Conservation (phyloP, 2,329 filamentous ascomycete genomes). For the Dichotomopilus funicola region DNA sequence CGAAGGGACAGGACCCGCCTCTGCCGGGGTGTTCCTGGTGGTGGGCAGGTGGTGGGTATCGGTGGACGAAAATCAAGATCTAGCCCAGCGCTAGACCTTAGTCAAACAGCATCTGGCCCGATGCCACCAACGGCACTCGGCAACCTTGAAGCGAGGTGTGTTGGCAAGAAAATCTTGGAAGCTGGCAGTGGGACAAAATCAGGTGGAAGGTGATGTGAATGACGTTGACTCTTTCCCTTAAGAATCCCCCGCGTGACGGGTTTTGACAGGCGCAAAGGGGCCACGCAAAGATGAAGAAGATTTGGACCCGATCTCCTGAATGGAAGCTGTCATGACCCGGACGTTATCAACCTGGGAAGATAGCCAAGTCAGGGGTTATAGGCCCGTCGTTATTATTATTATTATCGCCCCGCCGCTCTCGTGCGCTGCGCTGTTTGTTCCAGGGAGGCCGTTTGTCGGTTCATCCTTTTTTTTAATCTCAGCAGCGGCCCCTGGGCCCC, state of each 20-base stretch:
- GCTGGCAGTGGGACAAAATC: too few species aligned
- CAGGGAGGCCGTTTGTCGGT: background rate
- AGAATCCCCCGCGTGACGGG: too few species aligned
- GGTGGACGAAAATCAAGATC: slow-evolving; percentile 8
- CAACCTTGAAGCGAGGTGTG: background rate
- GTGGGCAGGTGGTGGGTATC: slow-evolving; percentile 1
- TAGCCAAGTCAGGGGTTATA: background rate
- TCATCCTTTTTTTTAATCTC: slow-evolving; percentile 1
- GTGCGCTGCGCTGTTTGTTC: background rate
- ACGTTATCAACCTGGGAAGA: background rate
- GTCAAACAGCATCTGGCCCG: background rate
- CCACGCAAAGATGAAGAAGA: background rate
- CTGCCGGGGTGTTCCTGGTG: background rate
- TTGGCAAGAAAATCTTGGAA: background rate
- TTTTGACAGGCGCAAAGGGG: too few species aligned
- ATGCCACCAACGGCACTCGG: background rate
- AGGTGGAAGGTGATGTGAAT: too few species aligned
- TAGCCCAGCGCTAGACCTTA: slow-evolving; percentile 1
- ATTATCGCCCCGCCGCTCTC: background rate
- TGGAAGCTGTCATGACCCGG: background rate
- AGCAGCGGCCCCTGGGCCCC: slow-evolving; percentile 6
- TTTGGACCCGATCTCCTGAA: background rate
- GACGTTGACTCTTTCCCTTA: too few species aligned
- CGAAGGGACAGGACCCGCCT: slow-evolving; percentile 2
- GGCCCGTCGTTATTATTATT: background rate